Conservation (phyloP, 1,284 basidiomycete species). For the Microbotryum silenes-acaulis region DNA sequence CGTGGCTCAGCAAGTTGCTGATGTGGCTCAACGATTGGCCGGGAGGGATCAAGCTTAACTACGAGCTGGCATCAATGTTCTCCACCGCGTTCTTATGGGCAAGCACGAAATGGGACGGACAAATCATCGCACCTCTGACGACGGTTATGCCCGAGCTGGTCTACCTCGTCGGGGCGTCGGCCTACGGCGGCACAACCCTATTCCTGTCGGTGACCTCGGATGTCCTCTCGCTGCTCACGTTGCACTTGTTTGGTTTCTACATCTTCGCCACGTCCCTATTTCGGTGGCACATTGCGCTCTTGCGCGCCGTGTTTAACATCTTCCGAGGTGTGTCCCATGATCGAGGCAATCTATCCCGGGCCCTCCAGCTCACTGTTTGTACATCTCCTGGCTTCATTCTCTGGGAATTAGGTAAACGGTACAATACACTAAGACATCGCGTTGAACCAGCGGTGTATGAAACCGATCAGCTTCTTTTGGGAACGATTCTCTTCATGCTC, state of each 20-base stretch:
- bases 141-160: constrained; percentile 39
- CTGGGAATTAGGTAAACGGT: constrained; percentile 62
- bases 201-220: constrained; percentile 62
- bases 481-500: constrained; percentile 89
- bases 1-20: constrained; percentile 52
- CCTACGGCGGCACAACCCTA: constrained; percentile 62
- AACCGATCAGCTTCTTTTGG: constrained; percentile 85
- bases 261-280: constrained; percentile 58
- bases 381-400: not conserved
- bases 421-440: constrained; percentile 71
- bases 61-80: constrained; percentile 70
- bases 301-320: constrained; percentile 78
- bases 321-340: constrained; percentile 62
- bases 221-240: constrained; percentile 56
- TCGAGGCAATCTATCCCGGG: not conserved
- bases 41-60: constrained; percentile 90
- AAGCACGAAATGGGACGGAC: constrained; percentile 55
- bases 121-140: not conserved
- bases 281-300: constrained; percentile 54
- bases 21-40: constrained; percentile 93
- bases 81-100: constrained; percentile 59
- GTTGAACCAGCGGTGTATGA: constrained; percentile 86
- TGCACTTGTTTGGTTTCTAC: constrained; percentile 69
- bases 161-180: constrained; percentile 50
- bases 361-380: not conserved